Evolutionary conservation across 73 alveolate species (phyloP).

Genomic region (Durusdinium trenchii): DNA sequence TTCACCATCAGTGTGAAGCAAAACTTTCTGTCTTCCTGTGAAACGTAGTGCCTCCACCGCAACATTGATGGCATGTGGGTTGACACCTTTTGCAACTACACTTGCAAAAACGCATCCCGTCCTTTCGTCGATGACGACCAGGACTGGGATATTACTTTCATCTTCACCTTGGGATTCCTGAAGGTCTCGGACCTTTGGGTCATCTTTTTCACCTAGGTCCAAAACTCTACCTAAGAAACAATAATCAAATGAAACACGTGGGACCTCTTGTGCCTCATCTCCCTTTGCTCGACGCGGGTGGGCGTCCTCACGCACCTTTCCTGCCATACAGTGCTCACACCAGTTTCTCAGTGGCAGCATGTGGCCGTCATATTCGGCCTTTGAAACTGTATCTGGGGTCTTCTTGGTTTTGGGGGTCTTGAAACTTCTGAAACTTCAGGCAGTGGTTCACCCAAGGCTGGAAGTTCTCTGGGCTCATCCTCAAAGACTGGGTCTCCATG

Average conservation of each 20-base stretch:
- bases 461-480: background rate
- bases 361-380: background rate
- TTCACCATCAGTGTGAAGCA: background rate
- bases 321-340: constrained; percentile 16
- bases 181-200: background rate
- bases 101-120: background rate
- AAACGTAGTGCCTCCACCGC: background rate
- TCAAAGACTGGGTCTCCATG: background rate
- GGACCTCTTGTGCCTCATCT: background rate
- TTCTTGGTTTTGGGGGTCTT: background rate
- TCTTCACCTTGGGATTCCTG: background rate
- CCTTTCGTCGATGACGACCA: background rate
- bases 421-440: background rate
- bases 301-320: background rate
- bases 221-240: background rate
- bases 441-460: background rate
- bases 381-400: constrained; percentile 10
- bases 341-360: constrained; percentile 51
- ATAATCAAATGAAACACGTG: background rate
- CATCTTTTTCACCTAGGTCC: background rate
- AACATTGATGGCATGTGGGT: background rate
- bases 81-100: constrained; percentile 12
- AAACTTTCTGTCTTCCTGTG: background rate
- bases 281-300: background rate
- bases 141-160: background rate